phyloP scores from a whole-genome alignment of 805 yeast species.

The Blastobotrys muscicola region DNA sequence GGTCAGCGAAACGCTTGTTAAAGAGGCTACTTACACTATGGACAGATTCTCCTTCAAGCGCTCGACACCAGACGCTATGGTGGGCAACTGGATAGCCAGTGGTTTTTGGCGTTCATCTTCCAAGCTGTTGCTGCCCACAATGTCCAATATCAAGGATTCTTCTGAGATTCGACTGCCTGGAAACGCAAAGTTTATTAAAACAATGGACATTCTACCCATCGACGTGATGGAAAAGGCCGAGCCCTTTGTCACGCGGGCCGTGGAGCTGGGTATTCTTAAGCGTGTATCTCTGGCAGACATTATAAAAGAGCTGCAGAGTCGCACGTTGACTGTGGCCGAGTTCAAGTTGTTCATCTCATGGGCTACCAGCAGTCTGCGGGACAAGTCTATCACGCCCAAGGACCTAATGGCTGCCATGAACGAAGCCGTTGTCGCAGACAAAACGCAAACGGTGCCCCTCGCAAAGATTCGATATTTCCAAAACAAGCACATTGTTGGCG shows the following conservation, averaged over 20 bases:
- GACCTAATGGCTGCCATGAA: constrained; percentile 14
- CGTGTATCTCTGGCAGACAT: constrained; percentile 20
- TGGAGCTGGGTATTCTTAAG: constrained; percentile 16
- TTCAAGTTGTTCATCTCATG: constrained; percentile 22
- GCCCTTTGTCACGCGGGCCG: constrained; percentile 22
- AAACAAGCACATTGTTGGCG: constrained; percentile 17
- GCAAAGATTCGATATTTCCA: constrained; percentile 20
- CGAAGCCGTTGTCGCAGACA: constrained; percentile 19
- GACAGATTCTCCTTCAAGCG: constrained; percentile 23
- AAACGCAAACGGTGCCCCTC: constrained; percentile 15
- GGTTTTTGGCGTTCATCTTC: constrained; percentile 30
- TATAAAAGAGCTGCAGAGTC: constrained; percentile 21
- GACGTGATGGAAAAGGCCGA: constrained; percentile 13
- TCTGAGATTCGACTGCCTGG: constrained; percentile 22
- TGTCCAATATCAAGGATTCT: constrained; percentile 25
- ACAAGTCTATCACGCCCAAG: constrained; percentile 8
- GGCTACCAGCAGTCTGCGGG: constrained; percentile 14
- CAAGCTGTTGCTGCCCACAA: constrained; percentile 24
- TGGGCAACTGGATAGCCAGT: constrained; percentile 26
- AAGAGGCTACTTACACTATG: constrained; percentile 16
- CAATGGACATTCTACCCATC: constrained; percentile 23
- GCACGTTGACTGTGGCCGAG: constrained; percentile 18
- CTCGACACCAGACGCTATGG: constrained; percentile 29
- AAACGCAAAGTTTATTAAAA: constrained; percentile 12
- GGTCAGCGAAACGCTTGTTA: constrained; percentile 1